Percentiles rank a stretch among this genome's conserved stretches.
phyloP scores from a whole-genome alignment of 2,329 filamentous ascomycete genomes.

The Plectosphaerella cucumerina region DNA sequence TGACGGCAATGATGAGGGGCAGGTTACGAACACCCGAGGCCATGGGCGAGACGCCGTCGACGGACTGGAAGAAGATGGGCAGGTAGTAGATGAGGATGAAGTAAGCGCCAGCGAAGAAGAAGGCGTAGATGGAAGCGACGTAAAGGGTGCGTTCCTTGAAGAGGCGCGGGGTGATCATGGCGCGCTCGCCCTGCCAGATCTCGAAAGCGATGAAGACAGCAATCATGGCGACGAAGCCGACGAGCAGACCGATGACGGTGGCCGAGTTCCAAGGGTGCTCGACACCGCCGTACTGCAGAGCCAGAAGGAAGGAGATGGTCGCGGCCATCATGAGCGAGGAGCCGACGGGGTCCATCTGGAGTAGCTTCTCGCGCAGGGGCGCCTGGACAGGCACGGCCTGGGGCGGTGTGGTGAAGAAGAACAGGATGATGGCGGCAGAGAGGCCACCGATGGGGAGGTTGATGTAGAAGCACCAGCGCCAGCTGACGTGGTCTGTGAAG shows the following conservation, averaged over 20 bases:
- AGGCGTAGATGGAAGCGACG: constrained; percentile 31
- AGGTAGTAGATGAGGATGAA: constrained; percentile 43
- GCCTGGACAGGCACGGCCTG: constrained; percentile 30
- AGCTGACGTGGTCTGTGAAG: constrained; percentile 30
- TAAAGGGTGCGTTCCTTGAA: constrained; percentile 32
- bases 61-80: constrained; percentile 41
- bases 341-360: constrained; percentile 44
- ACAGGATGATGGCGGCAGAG: constrained; percentile 27
- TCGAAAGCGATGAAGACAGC: constrained; percentile 30
- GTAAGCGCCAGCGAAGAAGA: constrained; percentile 38
- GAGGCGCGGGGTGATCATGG: constrained; percentile 36
- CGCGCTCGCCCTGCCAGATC: constrained; percentile 38
- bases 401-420: constrained; percentile 38
- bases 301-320: constrained; percentile 39
- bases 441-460: constrained; percentile 31
- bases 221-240: constrained; percentile 31
- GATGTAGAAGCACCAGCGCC: constrained; percentile 36
- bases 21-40: constrained; percentile 39
- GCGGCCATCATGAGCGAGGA: constrained; percentile 38
- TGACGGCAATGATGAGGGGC: constrained; percentile 38
- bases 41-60: constrained; percentile 35
- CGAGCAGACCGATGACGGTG: constrained; percentile 36
- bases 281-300: constrained; percentile 43
- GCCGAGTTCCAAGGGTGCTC: constrained; percentile 36
- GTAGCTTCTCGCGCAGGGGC: constrained; percentile 36